Evolutionary conservation across 2,329 filamentous ascomycete species (phyloP).

Genomic region (Mariannaea sp.): DNA sequence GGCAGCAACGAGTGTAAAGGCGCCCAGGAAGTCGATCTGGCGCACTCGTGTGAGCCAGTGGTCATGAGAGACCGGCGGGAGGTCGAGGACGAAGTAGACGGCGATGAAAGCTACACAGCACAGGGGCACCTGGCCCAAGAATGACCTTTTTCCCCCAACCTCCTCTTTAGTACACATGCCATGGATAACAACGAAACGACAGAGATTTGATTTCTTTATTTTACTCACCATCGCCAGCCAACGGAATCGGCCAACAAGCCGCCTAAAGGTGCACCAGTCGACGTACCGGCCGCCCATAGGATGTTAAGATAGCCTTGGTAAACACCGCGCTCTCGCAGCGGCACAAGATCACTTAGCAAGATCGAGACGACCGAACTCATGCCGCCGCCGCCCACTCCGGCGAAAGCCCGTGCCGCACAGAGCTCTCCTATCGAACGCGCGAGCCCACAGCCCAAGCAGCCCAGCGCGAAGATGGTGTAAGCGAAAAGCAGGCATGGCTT

Average conservation of each 20-base stretch:
- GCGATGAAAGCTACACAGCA: slow-evolving; percentile 68
- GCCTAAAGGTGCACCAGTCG: slow-evolving; percentile 70
- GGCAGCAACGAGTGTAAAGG: slow-evolving; percentile 66
- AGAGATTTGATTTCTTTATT: neutral
- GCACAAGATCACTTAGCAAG: slow-evolving; percentile 69
- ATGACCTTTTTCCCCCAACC: slow-evolving; percentile 56
- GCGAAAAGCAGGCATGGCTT: slow-evolving; percentile 68
- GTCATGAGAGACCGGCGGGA: slow-evolving; percentile 64
- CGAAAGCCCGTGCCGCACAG: slow-evolving; percentile 62
- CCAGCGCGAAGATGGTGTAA: slow-evolving; percentile 67
- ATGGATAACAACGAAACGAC: neutral
- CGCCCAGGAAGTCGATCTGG: slow-evolving; percentile 76
- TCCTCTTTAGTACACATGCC: slow-evolving; percentile 1
- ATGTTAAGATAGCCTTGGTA: slow-evolving; percentile 79
- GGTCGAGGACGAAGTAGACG: slow-evolving; percentile 65
- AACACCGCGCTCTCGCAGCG: slow-evolving; percentile 69
- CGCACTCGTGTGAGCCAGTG: slow-evolving; percentile 69
- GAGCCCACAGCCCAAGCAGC: slow-evolving; percentile 66
- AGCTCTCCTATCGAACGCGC: slow-evolving; percentile 67
- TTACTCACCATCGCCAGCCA: slow-evolving; percentile 72
- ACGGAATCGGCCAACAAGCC: slow-evolving; percentile 74
- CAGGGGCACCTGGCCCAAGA: slow-evolving; percentile 71
- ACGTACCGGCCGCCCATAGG: slow-evolving; percentile 70
- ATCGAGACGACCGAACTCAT: slow-evolving; percentile 74
- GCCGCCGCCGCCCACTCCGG: slow-evolving; percentile 68